Percentiles rank a stretch among this genome's conserved stretches.
Evolutionary conservation across 257 asterid species (phyloP).

Genomic region (Lithospermum erythrorhizon): DNA sequence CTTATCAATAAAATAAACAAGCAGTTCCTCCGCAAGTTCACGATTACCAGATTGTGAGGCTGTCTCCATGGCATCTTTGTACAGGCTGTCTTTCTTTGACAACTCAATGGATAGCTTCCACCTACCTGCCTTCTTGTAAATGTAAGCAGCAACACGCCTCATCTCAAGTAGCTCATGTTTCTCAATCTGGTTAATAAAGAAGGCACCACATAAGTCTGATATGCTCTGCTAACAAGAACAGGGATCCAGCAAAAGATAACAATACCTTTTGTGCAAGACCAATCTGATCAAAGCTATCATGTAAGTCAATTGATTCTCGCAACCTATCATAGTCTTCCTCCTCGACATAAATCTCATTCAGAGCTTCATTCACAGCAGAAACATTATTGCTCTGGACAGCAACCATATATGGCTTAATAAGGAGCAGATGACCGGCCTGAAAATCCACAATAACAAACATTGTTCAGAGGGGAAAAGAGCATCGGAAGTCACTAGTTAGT

Average conservation of each 20-base stretch:
- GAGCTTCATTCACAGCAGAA: constrained; percentile 96
- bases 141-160: constrained; percentile 99
- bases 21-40: constrained; percentile 98
- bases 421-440: constrained; percentile 91
- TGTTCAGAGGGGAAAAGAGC: constrained; percentile 13
- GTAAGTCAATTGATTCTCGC: constrained; percentile 89
- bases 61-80: constrained; percentile 99
- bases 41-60: constrained; percentile 99
- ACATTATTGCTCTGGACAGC: constrained; percentile 99
- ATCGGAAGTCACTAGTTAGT: background rate
- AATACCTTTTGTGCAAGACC: constrained; percentile 97
- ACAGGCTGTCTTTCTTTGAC: constrained; percentile 92
- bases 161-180: constrained; percentile 98
- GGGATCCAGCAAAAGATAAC: constrained; percentile 8
- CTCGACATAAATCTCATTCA: constrained; percentile 90
- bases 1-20: constrained; percentile 91
- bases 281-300: constrained; percentile 93
- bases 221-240: constrained; percentile 7
- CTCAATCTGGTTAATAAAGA: constrained; percentile 59
- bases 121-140: constrained; percentile 97
- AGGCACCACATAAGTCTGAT: background rate
- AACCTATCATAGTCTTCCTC: constrained; percentile 97
- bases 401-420: constrained; percentile 96
- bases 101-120: constrained; percentile 98
- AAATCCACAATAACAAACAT: constrained; percentile 15